phyloP scores from a whole-genome alignment of 257 asterid genomes.

The Parsonsia alboflavescens region DNA sequence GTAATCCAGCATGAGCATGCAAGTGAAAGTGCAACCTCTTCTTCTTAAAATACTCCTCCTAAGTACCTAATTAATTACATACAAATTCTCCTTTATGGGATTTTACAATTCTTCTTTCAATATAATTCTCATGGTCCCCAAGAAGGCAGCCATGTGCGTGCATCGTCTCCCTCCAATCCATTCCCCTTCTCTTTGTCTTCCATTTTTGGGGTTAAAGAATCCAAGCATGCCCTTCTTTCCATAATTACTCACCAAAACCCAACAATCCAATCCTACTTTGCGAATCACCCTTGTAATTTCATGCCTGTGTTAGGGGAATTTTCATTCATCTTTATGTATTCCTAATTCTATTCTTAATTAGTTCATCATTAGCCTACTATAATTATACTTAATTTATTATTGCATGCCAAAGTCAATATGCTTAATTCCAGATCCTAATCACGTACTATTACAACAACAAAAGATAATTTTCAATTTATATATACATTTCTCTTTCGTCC shows the following conservation, averaged over 20 bases:
- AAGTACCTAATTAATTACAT: no score
- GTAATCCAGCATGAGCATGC: conserved; percentile 20
- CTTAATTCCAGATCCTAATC: neutral
- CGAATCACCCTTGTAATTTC: neutral
- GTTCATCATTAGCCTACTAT: no score
- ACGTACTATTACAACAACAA: neutral
- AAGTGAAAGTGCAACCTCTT: neutral
- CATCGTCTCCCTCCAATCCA: neutral
- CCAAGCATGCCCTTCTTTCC: conserved; percentile 24
- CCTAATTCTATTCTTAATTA: no score
- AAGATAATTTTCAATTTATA: neutral
- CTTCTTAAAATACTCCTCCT: no score
- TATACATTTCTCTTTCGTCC: neutral
- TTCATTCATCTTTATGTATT: neutral
- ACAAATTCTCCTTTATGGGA: conserved; percentile 18
- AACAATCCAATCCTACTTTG: neutral
- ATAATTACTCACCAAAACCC: conserved; percentile 15
- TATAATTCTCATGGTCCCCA: conserved; percentile 21
- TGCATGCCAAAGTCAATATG: neutral
- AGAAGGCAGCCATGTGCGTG: conserved; percentile 32
- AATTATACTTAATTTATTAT: neutral
- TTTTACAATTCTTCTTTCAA: conserved; percentile 19
- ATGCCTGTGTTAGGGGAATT: conserved; percentile 19
- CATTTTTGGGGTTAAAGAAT: conserved; percentile 12
- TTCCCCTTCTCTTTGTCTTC: neutral